Evolutionary conservation across 2,329 filamentous ascomycete genomes (phyloP).

Genomic region (Emergomyces orientalis): DNA sequence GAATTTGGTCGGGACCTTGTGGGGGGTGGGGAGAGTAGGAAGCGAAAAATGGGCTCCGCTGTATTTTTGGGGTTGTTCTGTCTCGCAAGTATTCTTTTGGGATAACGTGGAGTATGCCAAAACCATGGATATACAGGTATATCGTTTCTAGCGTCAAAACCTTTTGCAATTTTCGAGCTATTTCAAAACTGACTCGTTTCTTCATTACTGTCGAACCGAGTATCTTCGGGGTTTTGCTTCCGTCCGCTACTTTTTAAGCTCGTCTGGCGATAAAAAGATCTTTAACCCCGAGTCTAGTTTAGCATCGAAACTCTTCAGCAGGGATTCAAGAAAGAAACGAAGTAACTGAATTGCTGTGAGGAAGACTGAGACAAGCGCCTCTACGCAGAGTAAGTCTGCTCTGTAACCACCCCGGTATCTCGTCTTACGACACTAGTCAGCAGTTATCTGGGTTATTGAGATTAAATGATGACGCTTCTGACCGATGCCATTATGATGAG

Average conservation of each 20-base stretch:
- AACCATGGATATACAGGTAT: not conserved
- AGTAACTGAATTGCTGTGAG: not conserved
- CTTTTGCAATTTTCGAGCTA: not conserved
- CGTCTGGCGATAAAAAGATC: not conserved
- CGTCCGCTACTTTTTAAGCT: not conserved
- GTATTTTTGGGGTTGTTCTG: constrained; percentile 2
- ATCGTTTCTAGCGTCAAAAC: too few relatives aligned
- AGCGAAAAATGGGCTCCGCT: too few relatives aligned
- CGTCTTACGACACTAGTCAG: not conserved
- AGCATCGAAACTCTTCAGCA: not conserved
- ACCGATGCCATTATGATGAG: not conserved
- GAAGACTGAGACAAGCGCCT: not conserved
- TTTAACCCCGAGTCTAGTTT: not conserved
- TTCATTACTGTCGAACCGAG: too few relatives aligned
- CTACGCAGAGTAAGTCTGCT: not conserved
- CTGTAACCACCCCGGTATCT: not conserved
- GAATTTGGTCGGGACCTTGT: not conserved
- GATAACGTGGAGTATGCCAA: not conserved
- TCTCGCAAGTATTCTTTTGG: not conserved
- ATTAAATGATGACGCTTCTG: not conserved
- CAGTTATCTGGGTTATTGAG: not conserved
- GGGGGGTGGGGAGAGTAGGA: not conserved
- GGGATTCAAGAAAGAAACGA: not conserved
- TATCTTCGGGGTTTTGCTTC: not conserved
- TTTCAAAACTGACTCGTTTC: too few relatives aligned